Evolutionary conservation across 495 filamentous ascomycete genomes (phyloP).

Genomic region (Sphaerosporella brunnea): DNA sequence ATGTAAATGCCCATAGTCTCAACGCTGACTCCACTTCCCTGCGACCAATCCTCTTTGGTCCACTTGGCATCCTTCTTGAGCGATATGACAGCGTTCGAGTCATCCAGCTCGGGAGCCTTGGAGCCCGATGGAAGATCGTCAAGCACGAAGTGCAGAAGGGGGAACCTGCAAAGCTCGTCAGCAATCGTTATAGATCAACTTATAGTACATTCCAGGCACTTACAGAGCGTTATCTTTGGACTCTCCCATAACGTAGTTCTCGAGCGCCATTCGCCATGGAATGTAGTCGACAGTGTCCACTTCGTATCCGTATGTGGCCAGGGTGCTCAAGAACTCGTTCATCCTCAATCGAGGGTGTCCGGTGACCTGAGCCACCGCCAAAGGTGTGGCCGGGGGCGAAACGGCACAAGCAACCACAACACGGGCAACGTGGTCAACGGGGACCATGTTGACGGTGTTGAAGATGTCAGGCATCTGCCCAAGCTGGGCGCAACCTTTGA

Average conservation of each 20-base stretch:
- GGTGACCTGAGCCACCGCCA: slow-evolving; percentile 60
- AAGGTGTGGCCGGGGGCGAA: slow-evolving; percentile 35
- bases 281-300: slow-evolving; percentile 51
- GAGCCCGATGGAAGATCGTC: slow-evolving; percentile 61
- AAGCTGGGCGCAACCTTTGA: slow-evolving; percentile 79
- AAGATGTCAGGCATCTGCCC: slow-evolving; percentile 50
- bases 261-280: slow-evolving; percentile 28
- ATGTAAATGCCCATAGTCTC: slow-evolving; percentile 57
- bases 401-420: slow-evolving; percentile 59
- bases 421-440: slow-evolving; percentile 65
- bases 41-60: slow-evolving; percentile 45
- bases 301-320: slow-evolving; percentile 62
- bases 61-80: slow-evolving; percentile 44
- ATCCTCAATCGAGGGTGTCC: slow-evolving; percentile 62
- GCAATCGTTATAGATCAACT: too few relatives aligned
- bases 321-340: slow-evolving; percentile 53
- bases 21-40: slow-evolving; percentile 44
- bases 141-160: slow-evolving; percentile 70
- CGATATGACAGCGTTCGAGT: slow-evolving; percentile 47
- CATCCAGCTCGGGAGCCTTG: slow-evolving; percentile 63
- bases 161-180: slow-evolving; percentile 39
- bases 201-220: too few relatives aligned
- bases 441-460: slow-evolving; percentile 85
- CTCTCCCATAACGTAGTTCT: slow-evolving; percentile 27
- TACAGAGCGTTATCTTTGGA: slow-evolving; percentile 21